Conservation (phyloP, 768 basidiomycete species). For the Suillus variegatus region DNA sequence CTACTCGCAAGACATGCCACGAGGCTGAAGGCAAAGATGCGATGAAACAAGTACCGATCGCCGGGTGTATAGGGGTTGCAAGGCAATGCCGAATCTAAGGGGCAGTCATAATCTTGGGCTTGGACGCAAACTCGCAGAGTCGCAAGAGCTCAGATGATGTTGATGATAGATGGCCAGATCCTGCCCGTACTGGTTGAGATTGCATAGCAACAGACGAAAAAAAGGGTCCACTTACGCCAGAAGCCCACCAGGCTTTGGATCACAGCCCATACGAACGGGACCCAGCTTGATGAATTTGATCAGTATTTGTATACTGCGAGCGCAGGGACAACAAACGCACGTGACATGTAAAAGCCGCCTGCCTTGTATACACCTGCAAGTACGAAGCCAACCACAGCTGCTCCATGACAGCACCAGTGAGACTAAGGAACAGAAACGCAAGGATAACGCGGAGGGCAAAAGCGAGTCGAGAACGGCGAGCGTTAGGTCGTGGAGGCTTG, state of each 20-base stretch:
- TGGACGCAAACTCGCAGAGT: not conserved
- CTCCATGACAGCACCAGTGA: conserved; percentile 41
- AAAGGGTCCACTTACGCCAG: conserved; percentile 35
- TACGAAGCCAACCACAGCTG: conserved; percentile 40
- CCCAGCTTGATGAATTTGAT: conserved; percentile 32
- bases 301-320: not conserved
- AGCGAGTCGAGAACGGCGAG: conserved; percentile 37
- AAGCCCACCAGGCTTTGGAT: conserved; percentile 42
- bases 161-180: conserved; percentile 45
- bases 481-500: conserved; percentile 29
- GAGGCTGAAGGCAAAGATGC: conserved; percentile 1
- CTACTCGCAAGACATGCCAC: not conserved
- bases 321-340: conserved; percentile 25
- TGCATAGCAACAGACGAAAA: not conserved
- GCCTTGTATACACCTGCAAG: conserved; percentile 40
- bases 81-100: not conserved
- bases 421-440: conserved; percentile 33
- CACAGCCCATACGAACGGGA: conserved; percentile 44
- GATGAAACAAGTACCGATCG: not conserved
- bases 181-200: conserved; percentile 23
- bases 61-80: not conserved
- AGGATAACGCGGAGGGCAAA: conserved; percentile 43
- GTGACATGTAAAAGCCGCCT: conserved; percentile 41
- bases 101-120: not conserved
- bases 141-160: conserved; percentile 33